Base-by-base conservation (phyloP, 306 rosid species). In the Quillaja saponaria region DNA sequence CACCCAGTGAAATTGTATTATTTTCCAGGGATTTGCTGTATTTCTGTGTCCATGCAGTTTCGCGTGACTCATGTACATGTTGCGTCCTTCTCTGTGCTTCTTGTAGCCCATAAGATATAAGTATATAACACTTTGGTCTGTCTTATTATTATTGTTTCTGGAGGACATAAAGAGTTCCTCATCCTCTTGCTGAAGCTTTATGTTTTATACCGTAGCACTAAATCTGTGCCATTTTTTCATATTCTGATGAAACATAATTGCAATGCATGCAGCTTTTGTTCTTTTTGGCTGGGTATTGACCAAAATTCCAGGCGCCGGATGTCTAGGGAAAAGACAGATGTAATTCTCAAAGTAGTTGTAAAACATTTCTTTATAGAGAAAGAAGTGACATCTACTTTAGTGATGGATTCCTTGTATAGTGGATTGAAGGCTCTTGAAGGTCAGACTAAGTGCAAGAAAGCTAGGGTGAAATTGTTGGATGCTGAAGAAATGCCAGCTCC, bases 341-440 rank as follows among this genome's bases (percentile, higher is more conserved):
- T 82, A 61, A 90, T 94, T 74, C 77, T 94, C 68, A 94, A 94
- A 87, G 83, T 87, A 34, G 96, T 89, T 35, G 96, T 94, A 48
- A 94, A 94, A 73, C 88, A 87, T 61, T 94, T 94, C 75, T 94
- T 94, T 64, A 83, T 94, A 66, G 99, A 94, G 84, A 94, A 94
- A 79, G 99, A 94, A 80, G 99, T 94, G 61, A 85, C 97, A 35
- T 94, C 99, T 55, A 94, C 99, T 54, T 71, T 94, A 84, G 99
- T 94, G 31, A 94, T 94, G 99, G 99, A 94, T 64, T 94, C 99
- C 53, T 85, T 94, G 76, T 81, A 78, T 74, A 94, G 99, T 87
- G 99, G 99, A 64, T 68, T 94, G 68, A 94, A 87, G 79, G 97
- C 99, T 71, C 95, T 94, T 64, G 97, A 89, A 77, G 95, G 96